These are phyloP conservation scores for Tetracladium marchalianum DNA, from an alignment of 495 filamentous ascomycete species.

Conservation along the genomic window DNA sequence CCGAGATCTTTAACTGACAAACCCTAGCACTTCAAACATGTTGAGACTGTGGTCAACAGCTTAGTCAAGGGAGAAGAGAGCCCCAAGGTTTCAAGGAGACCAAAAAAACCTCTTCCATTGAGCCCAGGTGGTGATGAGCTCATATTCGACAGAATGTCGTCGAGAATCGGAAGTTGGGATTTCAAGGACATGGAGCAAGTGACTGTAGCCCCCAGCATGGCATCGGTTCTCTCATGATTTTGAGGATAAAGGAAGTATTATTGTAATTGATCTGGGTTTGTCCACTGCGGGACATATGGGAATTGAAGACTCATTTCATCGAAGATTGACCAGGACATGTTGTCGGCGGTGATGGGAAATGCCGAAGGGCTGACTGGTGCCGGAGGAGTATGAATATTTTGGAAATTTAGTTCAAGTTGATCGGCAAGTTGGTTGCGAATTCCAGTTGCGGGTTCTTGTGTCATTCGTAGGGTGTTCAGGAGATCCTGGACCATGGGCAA, in stretches of 20 bases:
- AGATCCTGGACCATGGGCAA: slow-evolving; percentile 27
- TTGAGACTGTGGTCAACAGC: slow-evolving; percentile 35
- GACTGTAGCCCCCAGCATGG: too few relatives aligned
- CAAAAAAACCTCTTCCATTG: neutral
- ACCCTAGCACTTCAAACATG: slow-evolving; percentile 52
- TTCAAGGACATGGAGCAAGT: too few relatives aligned
- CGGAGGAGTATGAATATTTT: slow-evolving; percentile 31
- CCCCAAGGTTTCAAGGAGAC: too few relatives aligned
- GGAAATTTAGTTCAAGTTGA: slow-evolving; percentile 26
- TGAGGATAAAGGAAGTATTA: too few relatives aligned
- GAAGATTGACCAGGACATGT: slow-evolving; percentile 31
- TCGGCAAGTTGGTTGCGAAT: slow-evolving; percentile 26
- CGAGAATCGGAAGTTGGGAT: slow-evolving; percentile 23
- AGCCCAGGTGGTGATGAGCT: neutral
- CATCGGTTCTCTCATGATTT: too few relatives aligned
- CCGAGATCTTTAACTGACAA: neutral
- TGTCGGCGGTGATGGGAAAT: slow-evolving; percentile 18
- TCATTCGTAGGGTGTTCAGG: slow-evolving; percentile 24
- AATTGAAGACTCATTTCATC: slow-evolving; percentile 31
- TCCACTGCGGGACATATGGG: slow-evolving; percentile 6
- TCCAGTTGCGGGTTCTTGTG: slow-evolving; percentile 23
- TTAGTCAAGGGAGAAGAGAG: too few relatives aligned
- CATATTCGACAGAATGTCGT: slow-evolving; percentile 11
- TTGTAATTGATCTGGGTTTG: too few relatives aligned
- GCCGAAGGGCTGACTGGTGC: slow-evolving; percentile 15